Base-by-base conservation (phyloP, 352 stramenopile species). In the Pilasporangium apinafurcum region DNA sequence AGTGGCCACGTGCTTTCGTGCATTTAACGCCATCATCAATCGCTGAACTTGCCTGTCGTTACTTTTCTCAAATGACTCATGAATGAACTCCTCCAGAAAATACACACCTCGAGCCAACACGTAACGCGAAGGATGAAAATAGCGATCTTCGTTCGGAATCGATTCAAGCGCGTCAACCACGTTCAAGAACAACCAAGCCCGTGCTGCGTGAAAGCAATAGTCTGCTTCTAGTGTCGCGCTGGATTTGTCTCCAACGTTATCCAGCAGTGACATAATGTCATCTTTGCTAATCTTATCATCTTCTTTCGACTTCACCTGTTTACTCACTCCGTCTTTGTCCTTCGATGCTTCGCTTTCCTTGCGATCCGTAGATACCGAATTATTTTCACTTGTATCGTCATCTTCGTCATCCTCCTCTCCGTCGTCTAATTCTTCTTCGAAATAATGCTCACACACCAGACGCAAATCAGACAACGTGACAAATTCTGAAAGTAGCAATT, bases 51-150 rank as follows among this genome's bases (percentile, higher is more conserved):
- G 36, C 1, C 26, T 18, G 9, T 63, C 39, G 13, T 41, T 20
- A 8, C 50, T 56, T 25, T 35, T 37, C 0, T n/a, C 37, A 10
- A 62, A 20, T 8, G 56, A 36, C 9, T 17, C 29, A 1, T 43
- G 35, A 8, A 77, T 56, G 4, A 80, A 65, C 0, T 56, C 53
- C 9, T 61, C 65, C 25, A 80, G 53, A 48, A 56, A 68, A 25
- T 84, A 83, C 31, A 88, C 61, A 5, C 68, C 59, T 24, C 65
- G 72, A 0, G 80, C 70, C 12, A 89, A 48, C 20, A 71, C 54
- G 46, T 75, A 86, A 0, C 74, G 62, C 4, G 77, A 87, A 8
- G 77, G 64, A 40, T 92, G 80, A 24, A 90, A 90, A 48, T 92
- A 92, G 27, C 77, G 68, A 44, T 92, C 80, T 46, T 90, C 75